Percentiles rank a stretch among this genome's conserved stretches.
phyloP scores from a whole-genome alignment of 805 yeast species.

The Starmerella davenportii region DNA sequence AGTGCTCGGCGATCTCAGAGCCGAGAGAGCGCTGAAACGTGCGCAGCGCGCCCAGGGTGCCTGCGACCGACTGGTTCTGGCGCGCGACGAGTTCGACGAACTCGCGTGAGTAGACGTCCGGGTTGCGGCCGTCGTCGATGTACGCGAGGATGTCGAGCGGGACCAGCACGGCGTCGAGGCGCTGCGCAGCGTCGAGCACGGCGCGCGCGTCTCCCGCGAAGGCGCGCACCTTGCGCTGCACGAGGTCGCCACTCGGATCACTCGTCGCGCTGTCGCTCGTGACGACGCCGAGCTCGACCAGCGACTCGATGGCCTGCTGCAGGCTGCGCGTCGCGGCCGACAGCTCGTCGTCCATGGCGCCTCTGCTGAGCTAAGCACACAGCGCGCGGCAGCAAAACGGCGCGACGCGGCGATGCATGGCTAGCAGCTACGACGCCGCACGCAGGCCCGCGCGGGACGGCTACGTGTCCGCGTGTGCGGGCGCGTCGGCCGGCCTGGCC shows the following conservation, averaged over 20 bases:
- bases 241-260: constrained; percentile 51
- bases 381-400: no score
- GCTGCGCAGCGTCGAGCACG: constrained; percentile 9
- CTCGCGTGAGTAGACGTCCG: constrained; percentile 92
- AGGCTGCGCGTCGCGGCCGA: constrained; percentile 13
- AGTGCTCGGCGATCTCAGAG: constrained; percentile 50
- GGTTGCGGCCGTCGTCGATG: constrained; percentile 91
- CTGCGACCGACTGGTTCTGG: constrained; percentile 72
- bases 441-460: neutral
- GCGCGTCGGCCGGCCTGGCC: constrained; percentile 84
- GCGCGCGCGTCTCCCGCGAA: constrained; percentile 13
- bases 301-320: constrained; percentile 50
- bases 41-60: constrained; percentile 55
- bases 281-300: constrained; percentile 75
- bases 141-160: constrained; percentile 80
- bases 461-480: constrained; percentile 52
- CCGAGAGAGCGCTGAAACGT: constrained; percentile 48
- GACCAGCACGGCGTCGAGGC: constrained; percentile 10
- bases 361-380: no score
- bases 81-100: constrained; percentile 86
- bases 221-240: constrained; percentile 20
- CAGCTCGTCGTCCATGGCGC: no score
- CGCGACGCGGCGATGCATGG: neutral
- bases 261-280: constrained; percentile 81
- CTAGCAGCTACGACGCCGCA: neutral